phyloP scores from a whole-genome alignment of 2,329 filamentous ascomycete genomes.

The Fusarium sp. region DNA sequence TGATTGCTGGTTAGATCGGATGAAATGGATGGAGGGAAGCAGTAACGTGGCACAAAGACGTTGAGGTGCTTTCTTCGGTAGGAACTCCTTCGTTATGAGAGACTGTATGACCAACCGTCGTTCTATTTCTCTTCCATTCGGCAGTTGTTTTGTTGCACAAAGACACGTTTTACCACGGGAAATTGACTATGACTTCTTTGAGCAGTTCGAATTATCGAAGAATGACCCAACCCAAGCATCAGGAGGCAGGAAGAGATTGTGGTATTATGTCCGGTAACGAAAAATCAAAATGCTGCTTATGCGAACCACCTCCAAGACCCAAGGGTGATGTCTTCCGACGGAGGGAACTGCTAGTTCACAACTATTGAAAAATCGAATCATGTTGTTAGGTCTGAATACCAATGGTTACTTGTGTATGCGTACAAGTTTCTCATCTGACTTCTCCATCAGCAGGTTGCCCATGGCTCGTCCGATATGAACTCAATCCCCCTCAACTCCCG shows the following conservation, averaged over 20 bases:
- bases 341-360: neutral
- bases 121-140: neutral
- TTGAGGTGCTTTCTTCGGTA: neutral
- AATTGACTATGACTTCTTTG: neutral
- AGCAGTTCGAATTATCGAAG: neutral
- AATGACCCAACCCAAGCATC: no score
- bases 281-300: neutral
- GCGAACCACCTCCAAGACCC: neutral
- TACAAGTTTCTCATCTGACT: neutral
- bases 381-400: neutral
- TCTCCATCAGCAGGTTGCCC: neutral
- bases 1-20: neutral
- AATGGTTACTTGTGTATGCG: neutral
- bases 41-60: constrained; percentile 1
- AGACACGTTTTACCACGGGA: neutral
- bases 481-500: neutral
- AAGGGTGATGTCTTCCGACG: neutral
- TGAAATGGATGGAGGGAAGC: neutral
- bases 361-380: neutral
- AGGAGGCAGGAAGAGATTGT: neutral
- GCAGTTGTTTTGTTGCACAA: neutral
- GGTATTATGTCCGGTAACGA: neutral
- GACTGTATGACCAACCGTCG: neutral
- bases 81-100: neutral
- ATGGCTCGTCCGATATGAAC: neutral